These are phyloP conservation scores for Xylariaceae sp. DNA, from an alignment of 2,329 filamentous ascomycete species.

Conservation along the genomic window DNA sequence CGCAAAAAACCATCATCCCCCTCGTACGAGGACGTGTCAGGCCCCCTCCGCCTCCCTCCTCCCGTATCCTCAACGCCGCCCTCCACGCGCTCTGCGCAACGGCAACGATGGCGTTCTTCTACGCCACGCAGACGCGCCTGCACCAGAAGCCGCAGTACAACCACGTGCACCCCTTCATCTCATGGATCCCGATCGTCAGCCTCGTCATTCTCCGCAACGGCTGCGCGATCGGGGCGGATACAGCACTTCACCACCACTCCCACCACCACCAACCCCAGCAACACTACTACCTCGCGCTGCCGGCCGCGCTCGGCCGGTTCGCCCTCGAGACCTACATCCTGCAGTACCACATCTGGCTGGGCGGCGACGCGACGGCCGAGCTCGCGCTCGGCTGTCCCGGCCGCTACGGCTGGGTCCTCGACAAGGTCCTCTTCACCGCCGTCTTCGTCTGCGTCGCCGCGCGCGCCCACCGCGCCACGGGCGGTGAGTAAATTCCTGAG, in stretches of 20 bases:
- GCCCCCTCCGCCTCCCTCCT: neutral
- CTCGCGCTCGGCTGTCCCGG: slow-evolving; percentile 38
- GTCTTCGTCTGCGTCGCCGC: slow-evolving; percentile 32
- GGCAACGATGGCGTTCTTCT: slow-evolving; percentile 39
- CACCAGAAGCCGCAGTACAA: slow-evolving; percentile 48
- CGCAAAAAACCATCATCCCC: slow-evolving; percentile 15
- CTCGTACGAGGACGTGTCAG: slow-evolving; percentile 11
- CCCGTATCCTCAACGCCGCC: slow-evolving; percentile 3
- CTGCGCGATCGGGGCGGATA: no score
- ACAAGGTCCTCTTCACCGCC: slow-evolving; percentile 31
- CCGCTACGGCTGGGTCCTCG: slow-evolving; percentile 21
- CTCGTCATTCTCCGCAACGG: slow-evolving; percentile 56
- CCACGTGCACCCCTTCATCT: slow-evolving; percentile 54
- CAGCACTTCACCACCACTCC: no score
- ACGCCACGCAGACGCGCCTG: slow-evolving; percentile 33
- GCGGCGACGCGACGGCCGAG: slow-evolving; percentile 57
- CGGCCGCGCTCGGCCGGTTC: slow-evolving; percentile 58
- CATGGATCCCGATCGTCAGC: slow-evolving; percentile 55
- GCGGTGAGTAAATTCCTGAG: no score
- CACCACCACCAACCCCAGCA: no score
- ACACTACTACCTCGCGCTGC: slow-evolving; percentile 48
- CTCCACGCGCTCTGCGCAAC: slow-evolving; percentile 25
- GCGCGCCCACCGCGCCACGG: slow-evolving; percentile 28
- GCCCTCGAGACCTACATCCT: slow-evolving; percentile 63
- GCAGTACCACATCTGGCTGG: slow-evolving; percentile 65